Conservation (phyloP, 148 eudicot species). For the Cornus kousa region DNA sequence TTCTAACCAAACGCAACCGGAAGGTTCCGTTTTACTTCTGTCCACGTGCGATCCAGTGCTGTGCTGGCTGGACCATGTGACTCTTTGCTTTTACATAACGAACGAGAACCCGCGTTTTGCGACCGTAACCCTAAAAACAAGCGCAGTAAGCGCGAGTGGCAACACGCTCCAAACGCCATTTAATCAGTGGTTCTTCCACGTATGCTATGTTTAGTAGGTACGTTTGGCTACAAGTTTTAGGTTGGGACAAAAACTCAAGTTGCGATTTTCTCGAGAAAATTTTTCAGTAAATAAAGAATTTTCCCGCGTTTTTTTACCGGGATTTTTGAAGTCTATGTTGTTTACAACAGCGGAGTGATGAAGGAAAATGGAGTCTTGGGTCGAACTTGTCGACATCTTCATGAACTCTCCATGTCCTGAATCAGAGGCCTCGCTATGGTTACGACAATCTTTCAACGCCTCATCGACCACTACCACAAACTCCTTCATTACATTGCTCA, state of each 20-base stretch:
- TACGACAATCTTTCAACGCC: constrained; percentile 36
- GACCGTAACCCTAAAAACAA: not conserved
- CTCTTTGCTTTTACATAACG: not conserved
- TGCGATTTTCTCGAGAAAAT: no score
- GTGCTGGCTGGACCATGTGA: not conserved
- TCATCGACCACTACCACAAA: constrained; percentile 31
- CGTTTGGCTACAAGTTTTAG: no score
- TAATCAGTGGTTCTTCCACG: not conserved
- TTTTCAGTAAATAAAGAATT: not conserved
- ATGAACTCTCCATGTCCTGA: constrained; percentile 48
- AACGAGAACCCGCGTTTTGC: not conserved
- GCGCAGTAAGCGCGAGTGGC: not conserved
- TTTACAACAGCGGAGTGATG: not conserved
- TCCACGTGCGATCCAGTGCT: not conserved
- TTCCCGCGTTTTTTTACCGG: not conserved
- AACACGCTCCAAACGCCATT: constrained; percentile 23
- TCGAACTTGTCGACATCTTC: constrained; percentile 42
- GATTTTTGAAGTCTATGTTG: not conserved
- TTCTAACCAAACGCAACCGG: no score
- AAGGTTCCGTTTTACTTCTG: no score
- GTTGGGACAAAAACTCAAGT: no score
- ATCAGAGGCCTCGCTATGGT: constrained; percentile 48
- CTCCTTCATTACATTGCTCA: constrained; percentile 40
- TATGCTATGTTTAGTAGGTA: no score
- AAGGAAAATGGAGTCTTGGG: constrained; percentile 43